Base-by-base conservation (phyloP, 2,329 filamentous ascomycete genomes). In the Exutisphaerella laricina region DNA sequence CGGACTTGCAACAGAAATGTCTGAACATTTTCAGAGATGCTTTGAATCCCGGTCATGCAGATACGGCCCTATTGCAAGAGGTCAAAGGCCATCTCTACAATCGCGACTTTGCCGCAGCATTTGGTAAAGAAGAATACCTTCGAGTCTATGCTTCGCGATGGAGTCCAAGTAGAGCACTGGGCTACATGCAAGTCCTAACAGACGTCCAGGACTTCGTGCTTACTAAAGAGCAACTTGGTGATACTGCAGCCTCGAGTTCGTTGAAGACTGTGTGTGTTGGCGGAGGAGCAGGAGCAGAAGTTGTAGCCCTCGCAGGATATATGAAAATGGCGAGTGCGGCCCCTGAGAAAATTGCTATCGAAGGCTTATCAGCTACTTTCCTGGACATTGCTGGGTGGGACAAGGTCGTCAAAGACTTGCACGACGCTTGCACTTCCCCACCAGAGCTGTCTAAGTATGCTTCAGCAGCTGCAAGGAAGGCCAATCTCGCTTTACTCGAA, bases 121-220 rank as follows among this genome's bases (percentile, higher is more conserved):
- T 97, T 67, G 80, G 80, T 1, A 73, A 73, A 33, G 73, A 79
- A 42, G 79, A 84, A 32, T 77, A 83, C 55, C 74, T 96, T 13
- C 79, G 84, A 48, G 85, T 84, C 7, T 98, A 98, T 69, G 87
- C 88, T 6, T 78, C 87, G 41, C 72, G 92, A 56, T 98, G 90
- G 89, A 95, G 88, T 65, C 86, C 90, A 1, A 84, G 85, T 39
- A 75, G 92, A 40, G 85, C 88, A 0, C 68, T 97, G 39, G 87
- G 83, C 50, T 97, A 97, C 66, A 71, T 79, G n/a, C 70, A 74
- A n/a, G 61, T 82, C 12, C 71, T 82, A 17, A 59, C 56, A 48
- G 49, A 66, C 58, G 41, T 68, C 52, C 54, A 54, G 30, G 53
- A 61, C 6, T 48, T 46, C 12, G 9, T 49, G 12, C 30, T 41